Conservation (phyloP, 306 rosid species). For the Prunus kanzakura region DNA sequence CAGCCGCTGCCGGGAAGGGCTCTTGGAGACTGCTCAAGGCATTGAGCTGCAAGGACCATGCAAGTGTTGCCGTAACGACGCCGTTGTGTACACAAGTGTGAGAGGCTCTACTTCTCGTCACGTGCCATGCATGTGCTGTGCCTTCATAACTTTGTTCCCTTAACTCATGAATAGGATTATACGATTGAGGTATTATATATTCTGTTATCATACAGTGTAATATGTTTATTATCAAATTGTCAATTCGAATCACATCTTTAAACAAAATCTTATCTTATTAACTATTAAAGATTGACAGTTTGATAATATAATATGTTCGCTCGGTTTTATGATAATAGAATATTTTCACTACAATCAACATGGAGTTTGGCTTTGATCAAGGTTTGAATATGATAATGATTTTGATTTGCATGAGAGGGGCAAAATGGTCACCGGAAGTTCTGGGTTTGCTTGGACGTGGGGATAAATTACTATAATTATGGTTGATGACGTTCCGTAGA, state of each 20-base stretch:
- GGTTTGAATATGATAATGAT: background rate
- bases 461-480: slow-evolving; percentile 19
- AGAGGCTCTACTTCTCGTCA: slow-evolving; percentile 6
- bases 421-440: slow-evolving; percentile 18
- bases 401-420: slow-evolving; percentile 21
- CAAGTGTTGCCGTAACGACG: slow-evolving; percentile 67
- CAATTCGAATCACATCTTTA: background rate
- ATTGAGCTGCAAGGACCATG: slow-evolving; percentile 71
- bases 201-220: background rate
- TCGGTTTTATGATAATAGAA: background rate
- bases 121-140: slow-evolving; percentile 18
- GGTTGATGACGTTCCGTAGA: slow-evolving; percentile 37
- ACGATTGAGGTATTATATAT: background rate
- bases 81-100: slow-evolving; percentile 40
- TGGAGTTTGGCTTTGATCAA: background rate
- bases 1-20: slow-evolving; percentile 32
- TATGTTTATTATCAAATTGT: background rate
- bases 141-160: background rate
- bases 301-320: too few relatives aligned
- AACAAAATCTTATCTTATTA: background rate
- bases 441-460: slow-evolving; percentile 20
- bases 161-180: background rate
- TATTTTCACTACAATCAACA: slow-evolving; percentile 12
- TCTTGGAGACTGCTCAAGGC: slow-evolving; percentile 77
- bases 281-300: background rate